These are phyloP conservation scores for Pyrus bretschneideri DNA, from an alignment of 306 rosid genomes.

Conservation along the genomic window DNA sequence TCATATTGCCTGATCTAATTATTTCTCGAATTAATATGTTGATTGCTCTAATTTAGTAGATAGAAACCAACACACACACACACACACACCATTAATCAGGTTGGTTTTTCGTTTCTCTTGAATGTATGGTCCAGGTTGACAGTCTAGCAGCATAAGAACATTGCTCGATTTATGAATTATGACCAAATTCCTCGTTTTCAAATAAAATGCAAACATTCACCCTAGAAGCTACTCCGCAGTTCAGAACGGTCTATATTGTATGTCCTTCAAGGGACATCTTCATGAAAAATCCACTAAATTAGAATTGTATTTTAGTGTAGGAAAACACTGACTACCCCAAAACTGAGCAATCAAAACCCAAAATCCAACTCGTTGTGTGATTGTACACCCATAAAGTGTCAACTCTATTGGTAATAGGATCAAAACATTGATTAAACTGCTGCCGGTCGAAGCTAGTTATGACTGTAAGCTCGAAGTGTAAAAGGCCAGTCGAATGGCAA, in stretches of 20 bases:
- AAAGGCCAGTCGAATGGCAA: neutral
- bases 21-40: neutral
- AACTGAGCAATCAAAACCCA: too few species aligned
- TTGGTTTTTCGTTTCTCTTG: neutral
- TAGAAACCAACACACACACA: neutral
- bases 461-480: neutral
- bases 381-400: neutral
- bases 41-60: neutral
- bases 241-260: too few species aligned
- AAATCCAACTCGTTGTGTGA: neutral
- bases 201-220: too few species aligned
- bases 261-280: too few species aligned
- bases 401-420: neutral
- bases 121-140: neutral
- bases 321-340: neutral
- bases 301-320: neutral
- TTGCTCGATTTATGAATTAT: neutral
- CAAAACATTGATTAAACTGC: neutral
- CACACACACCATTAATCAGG: neutral
- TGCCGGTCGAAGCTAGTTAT: neutral
- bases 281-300: neutral
- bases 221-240: neutral
- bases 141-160: neutral
- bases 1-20: neutral
- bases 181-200: neutral